Evolutionary conservation across 495 filamentous ascomycete genomes (phyloP), one percentile per base, ranked within the genome.

Genomic region (Pseudotulostoma volvatum): DNA sequence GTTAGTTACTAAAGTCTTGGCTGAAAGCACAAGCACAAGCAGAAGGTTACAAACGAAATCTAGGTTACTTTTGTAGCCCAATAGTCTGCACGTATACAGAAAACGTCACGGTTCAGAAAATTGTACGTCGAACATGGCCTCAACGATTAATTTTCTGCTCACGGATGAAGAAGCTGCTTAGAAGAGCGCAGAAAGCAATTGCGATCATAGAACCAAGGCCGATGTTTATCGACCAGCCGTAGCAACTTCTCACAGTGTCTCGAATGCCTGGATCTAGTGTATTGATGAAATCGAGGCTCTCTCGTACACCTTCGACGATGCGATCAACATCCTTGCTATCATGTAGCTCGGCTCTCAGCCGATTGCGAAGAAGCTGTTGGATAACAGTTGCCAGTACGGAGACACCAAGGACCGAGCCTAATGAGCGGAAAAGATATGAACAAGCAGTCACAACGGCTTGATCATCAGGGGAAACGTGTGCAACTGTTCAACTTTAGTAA

Each of bases 371-470:
- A 1, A 61, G 50, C 28, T 90, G 90, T 51, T 93, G 84, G 49
- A 90, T 93, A 3, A 90, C 75, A 1, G 79, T 68, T 1, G 73
- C 76, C 3, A 80, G 78, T 36, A 88, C 57, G 0, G 84, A 82
- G 43, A 93, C 73, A 15, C 87, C 87, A 31, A 95, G 75, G 0
- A 83, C 86, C 19, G 74, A 74, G 5, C 87, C 87, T 0, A 85
- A 84, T 9, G 77, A 79, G 21, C 82, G 75, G 55, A 85, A 87
- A 2, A 79, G 79, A 46, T 84, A 93, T 0, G 76, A 84, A 2
- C 81, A 79, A 0, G 81, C 84, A 2, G 86, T 93, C 41, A 85
- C 73, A 25, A 90, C 79, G 4, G 87, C 86, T 50, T 93, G 87
- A 40, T 88, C 66, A 4, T 77, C 61, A 52, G 87, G 83, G 34